Evolutionary conservation across 2,329 filamentous ascomycete genomes (phyloP), one percentile per base, ranked within the genome.

Genomic region (Pezicula carpinea): DNA sequence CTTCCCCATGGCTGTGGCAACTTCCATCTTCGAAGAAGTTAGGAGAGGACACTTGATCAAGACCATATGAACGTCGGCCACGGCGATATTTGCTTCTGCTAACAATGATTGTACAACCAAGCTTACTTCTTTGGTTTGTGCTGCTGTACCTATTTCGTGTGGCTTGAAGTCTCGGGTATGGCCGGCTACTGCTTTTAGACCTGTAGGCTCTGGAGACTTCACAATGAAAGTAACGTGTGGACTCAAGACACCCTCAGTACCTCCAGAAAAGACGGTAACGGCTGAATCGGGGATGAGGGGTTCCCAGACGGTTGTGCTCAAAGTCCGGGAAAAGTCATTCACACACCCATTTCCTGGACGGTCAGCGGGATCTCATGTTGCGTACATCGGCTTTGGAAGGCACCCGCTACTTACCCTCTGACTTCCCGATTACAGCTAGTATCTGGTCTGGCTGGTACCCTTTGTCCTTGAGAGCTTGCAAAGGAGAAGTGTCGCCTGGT

Each of bases 291-390:
- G 58, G 5, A 65, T 59, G 2, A 54, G 53, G 7, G 58, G 58
- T 34, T 64, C 60, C 62, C 61, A 64, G 10, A 64, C 61, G 17
- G 56, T 48, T 2, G 60, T 54, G 36, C 58, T 59, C 7, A 65
- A 54, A 6, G 61, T 64, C 2, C 61, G 57, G 8, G 59, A 64
- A 51, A 65, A 64, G 48, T 65, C 64, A 48, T 66, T 64, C 14
- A 64, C 60, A 48, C 63, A 66, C 38, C 62, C 61, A 48, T 66
- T 64, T n/a, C 62, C 60, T 63, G 19, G 2, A 32, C 46, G 6
- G 35, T 54, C 29, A 52, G 48, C 35, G 5, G 13, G 32, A 36
- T 10, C 23, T 38, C 17, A 15, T 23, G 21, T 40, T n/a, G 3
- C 15, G 26, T 23, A 33, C 19, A 1, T 17, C 14, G 7, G 29